Percentiles rank a stretch among this genome's conserved stretches.
Conservation (phyloP, 331 rosid genomes). For the Dryas integrifolia region DNA sequence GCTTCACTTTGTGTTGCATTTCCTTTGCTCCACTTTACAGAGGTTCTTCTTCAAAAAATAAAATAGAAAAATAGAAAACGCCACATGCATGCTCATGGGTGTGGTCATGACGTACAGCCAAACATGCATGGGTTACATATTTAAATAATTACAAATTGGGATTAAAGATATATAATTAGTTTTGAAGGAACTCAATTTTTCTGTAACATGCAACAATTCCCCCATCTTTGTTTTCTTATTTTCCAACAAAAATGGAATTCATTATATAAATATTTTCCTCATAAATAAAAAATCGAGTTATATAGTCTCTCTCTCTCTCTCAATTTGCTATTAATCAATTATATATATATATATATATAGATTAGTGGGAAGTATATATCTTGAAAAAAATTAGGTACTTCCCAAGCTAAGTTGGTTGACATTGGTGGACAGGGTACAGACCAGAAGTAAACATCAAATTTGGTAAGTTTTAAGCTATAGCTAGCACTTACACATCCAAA, state of each 20-base stretch:
- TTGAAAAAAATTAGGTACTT: not conserved
- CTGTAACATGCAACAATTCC: not conserved
- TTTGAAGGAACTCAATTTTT: not conserved
- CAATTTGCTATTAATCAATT: too few relatives aligned
- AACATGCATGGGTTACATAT: not conserved
- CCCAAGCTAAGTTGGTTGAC: not conserved
- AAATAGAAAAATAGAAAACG: not conserved
- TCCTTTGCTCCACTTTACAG: not conserved
- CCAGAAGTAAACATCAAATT: conserved; percentile 5
- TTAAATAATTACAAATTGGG: not conserved
- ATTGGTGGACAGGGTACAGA: not conserved
- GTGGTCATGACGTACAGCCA: not conserved
- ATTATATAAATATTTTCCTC: too few relatives aligned
- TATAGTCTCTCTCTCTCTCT: too few relatives aligned
- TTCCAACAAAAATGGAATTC: too few relatives aligned
- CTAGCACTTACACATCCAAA: not conserved
- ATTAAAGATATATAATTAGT: not conserved
- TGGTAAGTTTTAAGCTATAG: not conserved
- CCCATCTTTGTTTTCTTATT: too few relatives aligned
- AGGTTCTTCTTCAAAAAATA: not conserved
- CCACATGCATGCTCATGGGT: not conserved
- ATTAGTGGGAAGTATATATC: not conserved
- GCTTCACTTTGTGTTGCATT: not conserved
- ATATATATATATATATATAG: not conserved
- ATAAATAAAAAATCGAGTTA: too few relatives aligned